A percentile compares a stretch with the other conserved stretches of the same genome.
phyloP scores from a whole-genome alignment of 169 alveolate species.

The Plasmodium malariae region DNA sequence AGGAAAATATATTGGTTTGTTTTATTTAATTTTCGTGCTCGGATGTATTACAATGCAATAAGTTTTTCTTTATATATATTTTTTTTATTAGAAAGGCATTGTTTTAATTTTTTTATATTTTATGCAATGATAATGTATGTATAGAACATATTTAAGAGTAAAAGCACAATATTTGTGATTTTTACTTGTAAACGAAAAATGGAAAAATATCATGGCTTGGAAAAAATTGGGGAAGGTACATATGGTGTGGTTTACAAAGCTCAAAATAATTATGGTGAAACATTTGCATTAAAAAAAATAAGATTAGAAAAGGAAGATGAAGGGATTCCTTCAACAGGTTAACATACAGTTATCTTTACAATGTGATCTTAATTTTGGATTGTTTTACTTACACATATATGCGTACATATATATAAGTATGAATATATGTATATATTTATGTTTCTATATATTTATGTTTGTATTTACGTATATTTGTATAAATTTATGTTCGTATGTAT shows the following conservation, averaged over 20 bases:
- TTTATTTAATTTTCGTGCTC: background rate
- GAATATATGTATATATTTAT: too few species aligned
- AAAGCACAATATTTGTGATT: slow-evolving; percentile 75
- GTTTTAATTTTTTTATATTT: slow-evolving; percentile 10
- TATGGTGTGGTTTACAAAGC: slow-evolving; percentile 98
- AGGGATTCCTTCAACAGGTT: slow-evolving; percentile 94
- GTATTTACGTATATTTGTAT: too few species aligned
- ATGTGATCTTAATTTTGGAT: background rate
- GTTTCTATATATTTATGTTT: too few species aligned
- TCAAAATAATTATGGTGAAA: slow-evolving; percentile 92
- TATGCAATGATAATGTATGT: slow-evolving; percentile 56
- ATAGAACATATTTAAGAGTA: slow-evolving; percentile 31
- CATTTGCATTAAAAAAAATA: slow-evolving; percentile 97
- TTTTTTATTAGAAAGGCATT: slow-evolving; percentile 6
- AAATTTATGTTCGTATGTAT: too few species aligned
- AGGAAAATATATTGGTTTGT: slow-evolving; percentile 15
- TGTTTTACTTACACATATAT: background rate
- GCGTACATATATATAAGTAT: background rate
- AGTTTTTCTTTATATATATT: background rate
- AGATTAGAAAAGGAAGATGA: slow-evolving; percentile 99
- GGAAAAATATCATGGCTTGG: slow-evolving; percentile 96
- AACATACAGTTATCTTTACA: background rate
- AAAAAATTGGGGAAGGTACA: slow-evolving; percentile 99
- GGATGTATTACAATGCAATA: background rate
- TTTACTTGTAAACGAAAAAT: slow-evolving; percentile 71